Percentiles rank a stretch among this genome's conserved stretches.
Conservation (phyloP, 1,284 basidiomycete genomes). For the Thecaphora frezii region DNA sequence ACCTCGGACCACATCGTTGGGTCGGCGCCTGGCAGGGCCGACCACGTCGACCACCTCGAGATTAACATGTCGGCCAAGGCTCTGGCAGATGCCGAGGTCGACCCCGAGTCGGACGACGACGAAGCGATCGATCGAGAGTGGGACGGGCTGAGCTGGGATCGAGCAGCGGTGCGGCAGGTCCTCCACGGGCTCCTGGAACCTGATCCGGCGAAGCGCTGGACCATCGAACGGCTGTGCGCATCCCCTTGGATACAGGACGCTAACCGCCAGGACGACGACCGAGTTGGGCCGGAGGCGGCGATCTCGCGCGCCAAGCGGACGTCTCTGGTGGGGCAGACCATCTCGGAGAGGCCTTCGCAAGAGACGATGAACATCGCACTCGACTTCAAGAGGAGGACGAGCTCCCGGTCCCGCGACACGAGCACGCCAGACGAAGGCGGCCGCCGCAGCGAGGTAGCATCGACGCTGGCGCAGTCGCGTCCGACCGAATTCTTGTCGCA, state of each 20-base stretch:
- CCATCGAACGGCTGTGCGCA: conserved; percentile 24
- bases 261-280: conserved; percentile 1
- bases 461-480: neutral
- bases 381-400: neutral
- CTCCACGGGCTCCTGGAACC: conserved; percentile 41
- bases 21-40: conserved; percentile 33
- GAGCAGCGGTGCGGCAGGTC: conserved; percentile 39
- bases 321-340: neutral
- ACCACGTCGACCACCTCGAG: conserved; percentile 27
- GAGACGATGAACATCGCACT: neutral
- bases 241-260: conserved; percentile 30
- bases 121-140: conserved; percentile 27
- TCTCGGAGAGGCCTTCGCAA: neutral
- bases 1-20: conserved; percentile 29
- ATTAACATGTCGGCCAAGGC: conserved; percentile 39
- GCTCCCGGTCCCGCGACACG: neutral
- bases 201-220: conserved; percentile 50
- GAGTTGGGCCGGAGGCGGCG: too few species aligned
- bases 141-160: conserved; percentile 43
- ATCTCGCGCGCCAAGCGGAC: neutral
- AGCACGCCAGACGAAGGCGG: neutral
- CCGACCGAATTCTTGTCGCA: neutral
- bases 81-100: conserved; percentile 32
- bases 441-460: too few species aligned
- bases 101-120: conserved; percentile 46